Conservation (phyloP, 306 rosid genomes). For the Abrus pulchellus region DNA sequence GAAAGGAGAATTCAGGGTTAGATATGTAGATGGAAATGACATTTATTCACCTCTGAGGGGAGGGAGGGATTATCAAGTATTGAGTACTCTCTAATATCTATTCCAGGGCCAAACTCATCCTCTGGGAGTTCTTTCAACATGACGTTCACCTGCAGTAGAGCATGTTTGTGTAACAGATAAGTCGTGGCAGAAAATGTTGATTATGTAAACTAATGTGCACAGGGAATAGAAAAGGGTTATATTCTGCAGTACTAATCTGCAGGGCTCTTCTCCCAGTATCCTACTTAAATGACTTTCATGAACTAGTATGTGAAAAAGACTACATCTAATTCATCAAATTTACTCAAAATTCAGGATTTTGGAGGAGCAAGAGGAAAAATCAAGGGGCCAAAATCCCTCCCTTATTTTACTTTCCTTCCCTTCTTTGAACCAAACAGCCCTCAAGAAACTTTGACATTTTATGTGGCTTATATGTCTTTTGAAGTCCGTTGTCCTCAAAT, state of each 20-base stretch:
- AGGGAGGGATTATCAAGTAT: slow-evolving; percentile 83
- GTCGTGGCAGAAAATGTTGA: slow-evolving; percentile 5
- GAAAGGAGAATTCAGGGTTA: slow-evolving; percentile 11
- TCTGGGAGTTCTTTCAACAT: slow-evolving; percentile 79
- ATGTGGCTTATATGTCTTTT: not conserved
- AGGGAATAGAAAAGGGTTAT: slow-evolving; percentile 6
- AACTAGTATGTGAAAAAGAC: not conserved
- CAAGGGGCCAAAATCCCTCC: not conserved
- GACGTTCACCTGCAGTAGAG: slow-evolving; percentile 70
- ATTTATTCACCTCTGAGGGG: slow-evolving; percentile 70
- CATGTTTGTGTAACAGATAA: slow-evolving; percentile 44
- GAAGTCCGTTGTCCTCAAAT: not conserved
- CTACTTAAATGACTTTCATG: slow-evolving; percentile 13
- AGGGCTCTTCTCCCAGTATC: not conserved
- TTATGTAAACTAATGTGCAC: not conserved
- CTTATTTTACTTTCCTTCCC: not conserved
- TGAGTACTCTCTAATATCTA: slow-evolving; percentile 86
- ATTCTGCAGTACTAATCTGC: slow-evolving; percentile 22
- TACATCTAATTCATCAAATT: not conserved
- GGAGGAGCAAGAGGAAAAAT: not conserved
- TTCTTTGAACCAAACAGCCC: not conserved
- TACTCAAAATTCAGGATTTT: not conserved
- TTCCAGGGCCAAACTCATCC: slow-evolving; percentile 86
- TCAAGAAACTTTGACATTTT: not conserved
- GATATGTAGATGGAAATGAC: slow-evolving; percentile 40